Conservation (phyloP, 73 alveolate genomes). For the Paramecium caudatum region DNA sequence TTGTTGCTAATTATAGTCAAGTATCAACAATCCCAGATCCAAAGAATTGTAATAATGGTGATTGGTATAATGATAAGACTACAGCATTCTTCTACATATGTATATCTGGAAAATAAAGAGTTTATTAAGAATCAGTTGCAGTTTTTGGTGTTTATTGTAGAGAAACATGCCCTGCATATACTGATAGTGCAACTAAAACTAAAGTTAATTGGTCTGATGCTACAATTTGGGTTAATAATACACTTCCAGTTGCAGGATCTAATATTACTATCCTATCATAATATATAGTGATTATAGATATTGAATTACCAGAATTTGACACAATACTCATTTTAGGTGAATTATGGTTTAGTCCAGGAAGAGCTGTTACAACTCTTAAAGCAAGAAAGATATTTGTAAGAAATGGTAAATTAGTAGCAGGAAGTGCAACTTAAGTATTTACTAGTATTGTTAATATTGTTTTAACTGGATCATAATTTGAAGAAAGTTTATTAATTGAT, state of each 20-base stretch:
- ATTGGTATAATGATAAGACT: conserved; percentile 67
- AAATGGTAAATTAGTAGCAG: conserved; percentile 73
- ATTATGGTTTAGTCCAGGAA: conserved; percentile 26
- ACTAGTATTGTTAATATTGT: conserved; percentile 30
- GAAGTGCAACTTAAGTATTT: conserved; percentile 49
- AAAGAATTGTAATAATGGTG: conserved; percentile 62
- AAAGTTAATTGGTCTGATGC: conserved; percentile 41
- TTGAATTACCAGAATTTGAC: conserved; percentile 23
- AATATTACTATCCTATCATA: not conserved
- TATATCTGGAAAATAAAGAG: conserved; percentile 46
- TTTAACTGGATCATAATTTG: conserved; percentile 15
- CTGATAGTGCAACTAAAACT: not conserved
- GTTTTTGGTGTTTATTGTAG: conserved; percentile 62
- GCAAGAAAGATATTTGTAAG: conserved; percentile 65
- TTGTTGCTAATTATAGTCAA: not conserved
- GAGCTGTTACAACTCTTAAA: conserved; percentile 10
- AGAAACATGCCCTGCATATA: conserved; percentile 48
- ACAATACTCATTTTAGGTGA: conserved; percentile 64
- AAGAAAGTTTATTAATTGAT: conserved; percentile 55
- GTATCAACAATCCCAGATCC: conserved; percentile 58
- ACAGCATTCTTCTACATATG: conserved; percentile 56
- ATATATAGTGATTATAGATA: not conserved
- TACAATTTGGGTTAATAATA: conserved; percentile 44
- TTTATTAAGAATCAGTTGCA: conserved; percentile 42
- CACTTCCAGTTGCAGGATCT: conserved; percentile 6